phyloP scores from a whole-genome alignment of 257 asterid genomes.

The Penstemon davidsonii region DNA sequence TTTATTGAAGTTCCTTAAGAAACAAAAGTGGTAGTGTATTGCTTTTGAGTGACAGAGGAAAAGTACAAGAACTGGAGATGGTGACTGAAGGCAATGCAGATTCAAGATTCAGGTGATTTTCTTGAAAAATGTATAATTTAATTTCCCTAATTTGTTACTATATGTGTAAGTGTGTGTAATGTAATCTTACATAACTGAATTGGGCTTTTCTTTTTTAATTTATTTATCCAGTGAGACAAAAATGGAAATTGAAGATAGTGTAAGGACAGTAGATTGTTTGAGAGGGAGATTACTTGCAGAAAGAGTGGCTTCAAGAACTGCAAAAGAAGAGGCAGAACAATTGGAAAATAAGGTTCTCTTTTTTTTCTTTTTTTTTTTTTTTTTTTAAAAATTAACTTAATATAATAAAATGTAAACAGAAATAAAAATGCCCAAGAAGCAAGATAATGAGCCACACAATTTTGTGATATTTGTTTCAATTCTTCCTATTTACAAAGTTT shows the following conservation, averaged over 20 bases:
- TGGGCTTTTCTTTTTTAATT: background rate
- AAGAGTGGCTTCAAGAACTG: slow-evolving; percentile 72
- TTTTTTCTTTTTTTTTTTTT: background rate
- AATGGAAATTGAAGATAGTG: slow-evolving; percentile 55
- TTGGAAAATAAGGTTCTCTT: slow-evolving; percentile 56
- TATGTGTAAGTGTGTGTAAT: background rate
- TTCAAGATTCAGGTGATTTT: slow-evolving; percentile 31
- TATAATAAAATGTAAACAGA: background rate
- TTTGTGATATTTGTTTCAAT: background rate
- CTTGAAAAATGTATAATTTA: background rate
- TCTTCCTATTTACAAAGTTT: background rate
- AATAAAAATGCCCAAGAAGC: no score
- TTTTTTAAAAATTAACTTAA: no score
- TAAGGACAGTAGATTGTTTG: slow-evolving; percentile 72
- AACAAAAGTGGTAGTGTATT: background rate
- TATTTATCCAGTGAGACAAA: slow-evolving; percentile 29
- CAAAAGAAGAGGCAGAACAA: slow-evolving; percentile 52
- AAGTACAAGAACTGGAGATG: slow-evolving; percentile 27
- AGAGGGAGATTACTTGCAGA: slow-evolving; percentile 92
- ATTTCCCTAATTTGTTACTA: background rate
- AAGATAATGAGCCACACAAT: background rate
- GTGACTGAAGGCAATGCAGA: slow-evolving; percentile 35
- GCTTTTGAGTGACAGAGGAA: background rate
- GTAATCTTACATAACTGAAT: background rate
- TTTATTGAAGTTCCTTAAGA: background rate